Conservation (phyloP, 2,329 filamentous ascomycete species). For the Colletotrichum sp. region DNA sequence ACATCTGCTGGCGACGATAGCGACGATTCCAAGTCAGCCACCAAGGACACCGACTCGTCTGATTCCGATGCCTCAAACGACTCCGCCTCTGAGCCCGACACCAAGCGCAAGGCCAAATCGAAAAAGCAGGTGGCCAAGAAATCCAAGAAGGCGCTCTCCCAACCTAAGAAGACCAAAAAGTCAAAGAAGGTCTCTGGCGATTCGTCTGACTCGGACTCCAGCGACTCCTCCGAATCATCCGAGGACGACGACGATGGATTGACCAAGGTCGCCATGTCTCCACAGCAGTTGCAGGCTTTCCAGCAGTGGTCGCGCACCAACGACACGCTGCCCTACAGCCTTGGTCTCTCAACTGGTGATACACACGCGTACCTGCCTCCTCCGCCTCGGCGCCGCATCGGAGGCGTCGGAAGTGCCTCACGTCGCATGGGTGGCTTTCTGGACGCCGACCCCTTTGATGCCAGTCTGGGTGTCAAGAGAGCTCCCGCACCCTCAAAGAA, state of each 20-base stretch:
- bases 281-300: background rate
- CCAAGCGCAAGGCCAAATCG: background rate
- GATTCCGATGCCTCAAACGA: background rate
- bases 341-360: background rate
- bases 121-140: background rate
- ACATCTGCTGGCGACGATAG: background rate
- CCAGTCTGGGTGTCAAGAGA: background rate
- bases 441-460: background rate
- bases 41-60: background rate
- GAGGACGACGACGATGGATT: background rate
- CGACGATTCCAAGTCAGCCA: background rate
- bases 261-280: background rate
- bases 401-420: background rate
- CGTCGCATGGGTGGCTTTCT: background rate
- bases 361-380: background rate
- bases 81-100: background rate
- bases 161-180: background rate
- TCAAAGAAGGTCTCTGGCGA: background rate
- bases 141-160: background rate
- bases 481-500: background rate
- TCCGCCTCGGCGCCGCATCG: background rate
- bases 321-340: background rate
- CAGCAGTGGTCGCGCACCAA: background rate
- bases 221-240: background rate
- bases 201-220: background rate